Evolutionary conservation across 1,284 basidiomycete genomes (phyloP).

Genomic region (Cyathus pygmaeus): DNA sequence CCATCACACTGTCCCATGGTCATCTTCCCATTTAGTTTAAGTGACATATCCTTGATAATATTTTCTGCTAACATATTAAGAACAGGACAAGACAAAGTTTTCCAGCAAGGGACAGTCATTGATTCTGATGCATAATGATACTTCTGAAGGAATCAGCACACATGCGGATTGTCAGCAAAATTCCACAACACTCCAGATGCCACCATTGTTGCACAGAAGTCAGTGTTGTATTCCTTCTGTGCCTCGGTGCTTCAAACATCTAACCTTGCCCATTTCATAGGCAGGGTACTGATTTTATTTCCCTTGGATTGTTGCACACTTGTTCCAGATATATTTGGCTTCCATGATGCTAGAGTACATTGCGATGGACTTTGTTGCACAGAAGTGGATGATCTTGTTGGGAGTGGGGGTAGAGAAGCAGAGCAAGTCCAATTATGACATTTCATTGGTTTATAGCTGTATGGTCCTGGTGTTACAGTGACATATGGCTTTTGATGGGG

Average conservation of each 20-base stretch:
- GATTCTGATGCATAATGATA: background rate
- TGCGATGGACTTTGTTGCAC: too few relatives aligned
- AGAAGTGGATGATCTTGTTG: background rate
- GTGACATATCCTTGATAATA: conserved; percentile 13
- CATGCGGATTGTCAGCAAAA: background rate
- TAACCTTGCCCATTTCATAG: background rate
- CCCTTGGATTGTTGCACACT: background rate
- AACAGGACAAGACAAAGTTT: conserved; percentile 1
- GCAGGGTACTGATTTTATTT: background rate
- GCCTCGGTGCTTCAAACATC: background rate
- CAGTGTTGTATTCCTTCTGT: background rate
- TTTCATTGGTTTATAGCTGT: background rate
- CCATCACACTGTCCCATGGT: conserved; percentile 42
- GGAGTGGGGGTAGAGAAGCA: background rate
- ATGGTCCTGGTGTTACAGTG: too few relatives aligned
- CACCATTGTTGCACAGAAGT: background rate
- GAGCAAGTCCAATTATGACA: background rate
- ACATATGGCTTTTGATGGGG: too few relatives aligned
- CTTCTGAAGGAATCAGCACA: conserved; percentile 1
- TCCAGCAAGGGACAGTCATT: background rate
- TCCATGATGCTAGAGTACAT: background rate
- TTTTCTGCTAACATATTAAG: conserved; percentile 4
- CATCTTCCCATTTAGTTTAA: conserved; percentile 18
- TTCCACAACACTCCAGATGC: background rate
- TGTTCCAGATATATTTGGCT: background rate